A percentile compares a stretch with the other conserved stretches of the same genome.
These are phyloP conservation scores for Berkeleyomyces basicola DNA, from an alignment of 2,329 filamentous ascomycete species.

Conservation along the genomic window DNA sequence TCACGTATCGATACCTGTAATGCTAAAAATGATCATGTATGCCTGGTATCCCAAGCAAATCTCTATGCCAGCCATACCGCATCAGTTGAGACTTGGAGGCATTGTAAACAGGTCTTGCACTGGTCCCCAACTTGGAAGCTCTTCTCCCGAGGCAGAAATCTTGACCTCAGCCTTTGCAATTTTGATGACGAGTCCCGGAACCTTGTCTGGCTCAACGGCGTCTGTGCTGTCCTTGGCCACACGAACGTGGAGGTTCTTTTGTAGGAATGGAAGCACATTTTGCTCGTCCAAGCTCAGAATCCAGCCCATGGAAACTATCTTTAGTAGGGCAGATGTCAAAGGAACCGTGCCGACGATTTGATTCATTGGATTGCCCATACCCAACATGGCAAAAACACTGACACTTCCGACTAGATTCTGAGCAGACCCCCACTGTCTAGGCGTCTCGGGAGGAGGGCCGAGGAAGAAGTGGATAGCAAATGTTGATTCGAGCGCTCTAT, in stretches of 20 bases:
- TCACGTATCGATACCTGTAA: not conserved
- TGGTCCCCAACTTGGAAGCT: slow-evolving; percentile 25
- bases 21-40: not conserved
- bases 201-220: slow-evolving; percentile 17
- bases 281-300: slow-evolving; percentile 24
- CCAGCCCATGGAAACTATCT: slow-evolving; percentile 23
- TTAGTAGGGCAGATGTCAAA: slow-evolving; percentile 32
- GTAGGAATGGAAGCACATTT: slow-evolving; percentile 27
- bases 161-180: slow-evolving; percentile 25
- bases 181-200: slow-evolving; percentile 22
- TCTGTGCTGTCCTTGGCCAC: slow-evolving; percentile 19
- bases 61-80: not conserved
- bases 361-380: slow-evolving; percentile 14
- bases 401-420: slow-evolving; percentile 45
- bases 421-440: slow-evolving; percentile 33
- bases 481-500: slow-evolving; percentile 41
- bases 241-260: slow-evolving; percentile 22
- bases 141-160: slow-evolving; percentile 20
- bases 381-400: slow-evolving; percentile 33
- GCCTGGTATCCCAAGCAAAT: not conserved
- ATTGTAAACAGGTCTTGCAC: slow-evolving; percentile 15
- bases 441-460: slow-evolving; percentile 32
- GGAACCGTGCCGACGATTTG: slow-evolving; percentile 28
- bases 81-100: not conserved
- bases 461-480: slow-evolving; percentile 53